phyloP scores from a whole-genome alignment of 1,139 yeast genomes.

The Ashbya aceris region DNA sequence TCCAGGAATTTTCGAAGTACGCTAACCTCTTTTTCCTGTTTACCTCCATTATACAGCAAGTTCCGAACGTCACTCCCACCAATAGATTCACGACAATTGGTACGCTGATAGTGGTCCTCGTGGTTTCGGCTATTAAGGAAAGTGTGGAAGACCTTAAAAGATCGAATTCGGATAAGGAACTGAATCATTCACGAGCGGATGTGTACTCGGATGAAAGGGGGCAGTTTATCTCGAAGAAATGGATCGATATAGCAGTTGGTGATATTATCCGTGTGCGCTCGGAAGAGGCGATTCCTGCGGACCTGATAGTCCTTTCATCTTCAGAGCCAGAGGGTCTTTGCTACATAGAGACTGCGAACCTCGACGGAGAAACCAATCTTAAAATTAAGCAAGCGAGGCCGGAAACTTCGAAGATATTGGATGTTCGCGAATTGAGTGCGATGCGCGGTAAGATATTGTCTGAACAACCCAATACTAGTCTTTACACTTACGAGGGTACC shows the following conservation, averaged over 20 bases:
- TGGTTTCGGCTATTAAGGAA: conserved; percentile 90
- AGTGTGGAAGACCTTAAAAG: conserved; percentile 85
- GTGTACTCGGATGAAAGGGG: conserved; percentile 58
- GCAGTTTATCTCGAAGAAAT: conserved; percentile 53
- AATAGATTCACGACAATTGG: conserved; percentile 94
- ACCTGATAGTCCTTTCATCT: conserved; percentile 70
- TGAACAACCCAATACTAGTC: conserved; percentile 89
- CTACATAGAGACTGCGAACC: conserved; percentile 92
- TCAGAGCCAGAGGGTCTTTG: conserved; percentile 98
- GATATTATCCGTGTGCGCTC: conserved; percentile 78
- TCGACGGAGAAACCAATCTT: conserved; percentile 95
- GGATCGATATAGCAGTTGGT: conserved; percentile 89
- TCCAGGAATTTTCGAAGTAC: conserved; percentile 94
- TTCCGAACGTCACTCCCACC: conserved; percentile 93
- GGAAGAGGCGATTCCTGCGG: conserved; percentile 94
- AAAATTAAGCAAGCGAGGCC: conserved; percentile 83
- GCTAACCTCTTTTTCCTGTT: conserved; percentile 90
- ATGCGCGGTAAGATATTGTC: conserved; percentile 55
- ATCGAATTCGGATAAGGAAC: conserved; percentile 77
- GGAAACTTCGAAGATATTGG: conserved; percentile 68
- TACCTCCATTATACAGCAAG: conserved; percentile 93
- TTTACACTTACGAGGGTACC: conserved; percentile 93
- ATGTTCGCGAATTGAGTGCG: conserved; percentile 51
- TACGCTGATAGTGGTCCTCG: conserved; percentile 70
- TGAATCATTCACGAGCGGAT: conserved; percentile 68